phyloP scores from a whole-genome alignment of 176 grass and related monocot genomes.

The Triticum aestivum region DNA sequence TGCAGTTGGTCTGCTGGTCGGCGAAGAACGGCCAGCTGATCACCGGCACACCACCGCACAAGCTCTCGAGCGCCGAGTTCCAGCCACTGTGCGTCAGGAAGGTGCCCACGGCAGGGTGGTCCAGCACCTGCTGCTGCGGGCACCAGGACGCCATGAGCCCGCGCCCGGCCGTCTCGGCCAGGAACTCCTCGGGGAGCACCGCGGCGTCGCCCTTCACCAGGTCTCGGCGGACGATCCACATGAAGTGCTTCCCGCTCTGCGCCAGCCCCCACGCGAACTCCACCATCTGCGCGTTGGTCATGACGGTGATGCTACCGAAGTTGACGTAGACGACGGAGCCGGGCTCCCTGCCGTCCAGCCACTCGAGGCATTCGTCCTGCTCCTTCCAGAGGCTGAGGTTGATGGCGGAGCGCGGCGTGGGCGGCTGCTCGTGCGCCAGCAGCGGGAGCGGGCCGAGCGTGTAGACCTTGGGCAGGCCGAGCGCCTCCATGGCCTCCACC shows the following conservation, averaged over 20 bases:
- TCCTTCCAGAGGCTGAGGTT: conserved; percentile 68
- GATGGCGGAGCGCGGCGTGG: conserved; percentile 33
- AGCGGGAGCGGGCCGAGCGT: conserved; percentile 62
- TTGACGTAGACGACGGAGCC: conserved; percentile 76
- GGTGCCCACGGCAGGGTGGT: conserved; percentile 53
- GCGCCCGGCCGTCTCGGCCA: conserved; percentile 43
- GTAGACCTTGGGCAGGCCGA: conserved; percentile 46
- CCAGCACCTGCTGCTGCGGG: conserved; percentile 69
- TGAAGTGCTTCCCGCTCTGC: conserved; percentile 58
- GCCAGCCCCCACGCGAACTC: conserved; percentile 90
- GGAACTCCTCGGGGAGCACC: conserved; percentile 61
- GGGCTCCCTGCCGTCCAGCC: conserved; percentile 45
- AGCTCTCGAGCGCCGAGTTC: conserved; percentile 73
- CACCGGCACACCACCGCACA: conserved; percentile 70
- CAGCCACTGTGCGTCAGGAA: conserved; percentile 85
- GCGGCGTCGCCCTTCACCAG: conserved; percentile 61
- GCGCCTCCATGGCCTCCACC: conserved; percentile 41
- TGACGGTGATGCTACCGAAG: conserved; percentile 80
- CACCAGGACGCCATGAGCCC: conserved; percentile 68
- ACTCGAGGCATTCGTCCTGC: conserved; percentile 47
- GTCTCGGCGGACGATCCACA: conserved; percentile 75
- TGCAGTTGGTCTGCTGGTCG: conserved; percentile 78
- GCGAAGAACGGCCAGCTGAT: conserved; percentile 90
- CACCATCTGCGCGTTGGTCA: conserved; percentile 53
- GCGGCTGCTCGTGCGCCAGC: conserved; percentile 38